A percentile compares a stretch with the other conserved stretches of the same genome.
These are phyloP conservation scores for Tetrahymena elliotti DNA, from an alignment of 73 alveolate genomes.

Conservation along the genomic window DNA sequence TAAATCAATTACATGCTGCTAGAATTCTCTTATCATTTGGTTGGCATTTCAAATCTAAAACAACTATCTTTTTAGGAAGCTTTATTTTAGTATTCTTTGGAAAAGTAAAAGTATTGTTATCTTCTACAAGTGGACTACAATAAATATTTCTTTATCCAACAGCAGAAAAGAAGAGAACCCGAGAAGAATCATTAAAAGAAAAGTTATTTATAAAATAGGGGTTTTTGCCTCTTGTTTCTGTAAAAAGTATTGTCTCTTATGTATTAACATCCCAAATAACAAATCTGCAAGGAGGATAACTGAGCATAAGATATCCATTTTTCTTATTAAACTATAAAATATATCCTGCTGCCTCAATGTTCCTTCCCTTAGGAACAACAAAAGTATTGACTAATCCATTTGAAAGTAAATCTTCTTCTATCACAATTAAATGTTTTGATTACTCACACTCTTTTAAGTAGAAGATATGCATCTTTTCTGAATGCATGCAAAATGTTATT, in stretches of 20 bases:
- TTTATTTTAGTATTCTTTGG: not conserved
- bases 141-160: not conserved
- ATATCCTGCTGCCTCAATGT: not conserved
- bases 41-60: not conserved
- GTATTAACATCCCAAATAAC: not conserved
- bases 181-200: not conserved
- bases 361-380: not conserved
- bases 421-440: not conserved
- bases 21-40: not conserved
- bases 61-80: not conserved
- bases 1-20: not conserved
- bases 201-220: not conserved
- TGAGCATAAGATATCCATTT: not conserved
- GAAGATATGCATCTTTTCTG: not conserved
- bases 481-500: not conserved
- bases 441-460: not conserved
- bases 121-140: not conserved
- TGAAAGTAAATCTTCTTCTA: not conserved
- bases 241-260: not conserved
- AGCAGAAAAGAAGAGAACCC: not conserved
- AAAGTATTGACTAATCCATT: not conserved
- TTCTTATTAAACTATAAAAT: not conserved
- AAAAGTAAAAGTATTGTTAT: not conserved
- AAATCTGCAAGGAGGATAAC: not conserved
- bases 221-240: not conserved